These are phyloP conservation scores for Cladosporium austrohemisphaericum DNA, from an alignment of 2,329 filamentous ascomycete genomes.

Conservation along the genomic window DNA sequence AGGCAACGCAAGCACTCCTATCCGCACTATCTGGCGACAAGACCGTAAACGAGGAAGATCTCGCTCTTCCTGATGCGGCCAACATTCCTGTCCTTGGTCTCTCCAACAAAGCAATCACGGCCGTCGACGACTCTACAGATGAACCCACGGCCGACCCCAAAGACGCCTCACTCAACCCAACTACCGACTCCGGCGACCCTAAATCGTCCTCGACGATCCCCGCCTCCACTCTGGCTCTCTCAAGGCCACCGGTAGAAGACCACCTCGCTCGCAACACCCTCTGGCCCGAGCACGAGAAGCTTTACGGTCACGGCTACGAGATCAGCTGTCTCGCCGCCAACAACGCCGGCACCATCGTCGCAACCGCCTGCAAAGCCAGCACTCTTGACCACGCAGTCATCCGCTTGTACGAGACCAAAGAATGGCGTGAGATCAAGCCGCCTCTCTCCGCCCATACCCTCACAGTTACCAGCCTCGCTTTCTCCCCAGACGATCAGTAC, in stretches of 20 bases:
- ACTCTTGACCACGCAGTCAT: constrained; percentile 93
- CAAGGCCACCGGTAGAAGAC: constrained; percentile 82
- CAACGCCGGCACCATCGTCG: constrained; percentile 70
- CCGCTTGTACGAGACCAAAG: constrained; percentile 78
- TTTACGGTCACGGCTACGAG: constrained; percentile 97
- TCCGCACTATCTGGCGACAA: constrained; percentile 23
- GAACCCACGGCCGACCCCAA: constrained; percentile 8
- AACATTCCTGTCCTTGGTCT: constrained; percentile 93
- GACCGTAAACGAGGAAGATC: constrained; percentile 10
- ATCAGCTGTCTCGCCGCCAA: constrained; percentile 81
- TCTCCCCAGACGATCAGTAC: constrained; percentile 68
- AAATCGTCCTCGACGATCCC: constrained; percentile 48
- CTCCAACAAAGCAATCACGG: constrained; percentile 84
- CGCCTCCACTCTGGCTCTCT: constrained; percentile 60
- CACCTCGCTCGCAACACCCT: constrained; percentile 83
- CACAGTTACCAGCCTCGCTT: constrained; percentile 78
- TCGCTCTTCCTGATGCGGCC: constrained; percentile 71
- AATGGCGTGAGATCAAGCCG: constrained; percentile 84
- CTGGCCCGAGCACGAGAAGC: constrained; percentile 93
- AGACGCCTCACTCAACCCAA: constrained; percentile 60
- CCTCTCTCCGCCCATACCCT: constrained; percentile 80
- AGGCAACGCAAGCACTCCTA: constrained; percentile 43
- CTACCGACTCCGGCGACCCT: constrained; percentile 61
- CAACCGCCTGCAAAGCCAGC: constrained; percentile 89
- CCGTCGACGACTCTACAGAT: constrained; percentile 38